Evolutionary conservation across 1,284 basidiomycete species (phyloP).

Genomic region (Cerrena zonata): DNA sequence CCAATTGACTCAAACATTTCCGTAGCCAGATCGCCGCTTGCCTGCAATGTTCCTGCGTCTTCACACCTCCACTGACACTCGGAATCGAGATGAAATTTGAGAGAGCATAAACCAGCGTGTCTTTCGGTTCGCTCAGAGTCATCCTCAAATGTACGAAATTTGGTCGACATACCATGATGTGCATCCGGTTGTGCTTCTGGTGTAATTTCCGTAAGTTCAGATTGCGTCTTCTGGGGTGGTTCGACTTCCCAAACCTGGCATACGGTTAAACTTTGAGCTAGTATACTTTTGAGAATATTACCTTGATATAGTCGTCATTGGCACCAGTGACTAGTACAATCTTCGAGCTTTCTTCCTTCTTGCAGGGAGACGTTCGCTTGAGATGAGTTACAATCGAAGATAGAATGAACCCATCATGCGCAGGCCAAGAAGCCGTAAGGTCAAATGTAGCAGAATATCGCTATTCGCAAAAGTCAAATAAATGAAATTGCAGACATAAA

Average conservation of each 20-base stretch:
- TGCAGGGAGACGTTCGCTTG: constrained; percentile 10
- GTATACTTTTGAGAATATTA: no score
- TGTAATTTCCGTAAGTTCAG: constrained; percentile 13
- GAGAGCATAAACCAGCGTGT: constrained; percentile 66
- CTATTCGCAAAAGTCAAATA: constrained; percentile 31
- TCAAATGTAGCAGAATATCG: constrained; percentile 81
- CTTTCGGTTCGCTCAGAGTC: no score
- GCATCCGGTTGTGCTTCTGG: constrained; percentile 11
- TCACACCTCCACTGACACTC: constrained; percentile 70
- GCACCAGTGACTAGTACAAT: constrained; percentile 72
- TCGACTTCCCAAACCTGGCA: constrained; percentile 52
- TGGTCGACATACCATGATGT: constrained; percentile 20
- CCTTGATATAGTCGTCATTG: constrained; percentile 81
- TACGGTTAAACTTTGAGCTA: no score
- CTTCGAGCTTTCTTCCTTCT: constrained; percentile 11
- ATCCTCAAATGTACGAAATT: no score
- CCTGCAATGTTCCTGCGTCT: constrained; percentile 81
- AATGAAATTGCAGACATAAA: neutral
- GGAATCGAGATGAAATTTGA: constrained; percentile 84
- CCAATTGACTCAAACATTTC: constrained; percentile 80
- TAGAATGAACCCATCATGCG: constrained; percentile 77
- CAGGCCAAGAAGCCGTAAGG: constrained; percentile 74
- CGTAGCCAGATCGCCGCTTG: constrained; percentile 88
- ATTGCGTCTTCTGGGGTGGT: constrained; percentile 24
- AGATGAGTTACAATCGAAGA: constrained; percentile 56